Evolutionary conservation across 2,329 filamentous ascomycete genomes (phyloP), one percentile per base, ranked within the genome.

Genomic region (Fusarium sp.): DNA sequence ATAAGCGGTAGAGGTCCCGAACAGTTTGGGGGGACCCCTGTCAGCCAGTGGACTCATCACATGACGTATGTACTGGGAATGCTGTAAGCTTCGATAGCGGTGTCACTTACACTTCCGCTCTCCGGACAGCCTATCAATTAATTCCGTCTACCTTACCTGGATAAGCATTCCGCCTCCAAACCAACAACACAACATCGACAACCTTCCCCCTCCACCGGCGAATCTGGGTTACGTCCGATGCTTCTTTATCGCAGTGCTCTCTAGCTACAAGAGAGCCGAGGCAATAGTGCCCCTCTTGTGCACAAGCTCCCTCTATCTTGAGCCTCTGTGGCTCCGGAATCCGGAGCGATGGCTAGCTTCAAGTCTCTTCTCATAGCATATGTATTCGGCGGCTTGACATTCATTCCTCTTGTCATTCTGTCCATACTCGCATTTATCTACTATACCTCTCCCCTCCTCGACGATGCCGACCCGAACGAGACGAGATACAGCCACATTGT

Each of bases 301-400:
- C 50, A 45, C 54, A 51, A 60, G 58, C 63, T 52, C 53, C 38
- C 39, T 60, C 50, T 54, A 34, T 54, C 58, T 53, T 50, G 60
- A 58, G 55, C 58, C 58, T 65, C 31, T 52, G 53, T 58, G 44
- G 58, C 62, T 62, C 61, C 55, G 26, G 57, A 72, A 48, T 38
- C 39, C 49, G 29, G 53, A 73, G 73, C 71, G 66, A 86, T 87
- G 84, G 79, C 78, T 61, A 73, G 76, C 70, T 85, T 82, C 78
- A 79, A 79, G 29, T 74, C 74, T 69, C 88, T 94, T 72, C 80
- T 96, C 65, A 76, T 90, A 72, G 84, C 90, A 75, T 97, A 97
- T 81, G 75, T 96, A 66, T 78, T 96, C 57, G 93, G 93, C 77
- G 94, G 93, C 71, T 75, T 97, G 73, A 97, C 93, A 55, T 94